Conservation (phyloP, 805 yeast species). For the Barnettozyma siamensis region DNA sequence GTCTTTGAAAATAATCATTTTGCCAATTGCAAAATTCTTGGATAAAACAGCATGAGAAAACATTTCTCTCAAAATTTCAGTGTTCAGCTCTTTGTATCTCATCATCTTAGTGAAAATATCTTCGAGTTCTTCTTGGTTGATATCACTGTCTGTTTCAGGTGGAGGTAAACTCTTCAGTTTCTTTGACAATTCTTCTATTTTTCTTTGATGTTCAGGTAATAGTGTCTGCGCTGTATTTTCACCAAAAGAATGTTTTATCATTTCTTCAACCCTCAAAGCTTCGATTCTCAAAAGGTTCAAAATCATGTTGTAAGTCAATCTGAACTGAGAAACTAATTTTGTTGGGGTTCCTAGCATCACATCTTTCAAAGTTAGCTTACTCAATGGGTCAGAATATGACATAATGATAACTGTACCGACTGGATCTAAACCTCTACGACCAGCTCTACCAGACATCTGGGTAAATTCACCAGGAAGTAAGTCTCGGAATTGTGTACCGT, state of each 20-base stretch:
- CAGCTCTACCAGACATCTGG: slow-evolving; percentile 99
- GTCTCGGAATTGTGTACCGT: slow-evolving; percentile 76
- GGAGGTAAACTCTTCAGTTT: slow-evolving; percentile 35
- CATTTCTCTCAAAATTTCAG: slow-evolving; percentile 42
- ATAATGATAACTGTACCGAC: slow-evolving; percentile 93
- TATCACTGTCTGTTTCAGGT: slow-evolving; percentile 32
- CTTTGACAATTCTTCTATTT: slow-evolving; percentile 47
- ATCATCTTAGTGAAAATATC: slow-evolving; percentile 38
- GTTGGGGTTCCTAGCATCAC: slow-evolving; percentile 88
- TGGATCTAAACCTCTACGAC: slow-evolving; percentile 90
- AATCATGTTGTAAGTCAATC: slow-evolving; percentile 94
- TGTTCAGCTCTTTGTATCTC: slow-evolving; percentile 40
- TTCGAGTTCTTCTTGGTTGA: slow-evolving; percentile 38
- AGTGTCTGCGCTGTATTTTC: slow-evolving; percentile 84
- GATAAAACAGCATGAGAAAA: slow-evolving; percentile 42
- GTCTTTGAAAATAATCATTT: slow-evolving; percentile 55
- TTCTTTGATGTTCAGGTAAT: slow-evolving; percentile 77
- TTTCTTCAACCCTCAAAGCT: slow-evolving; percentile 94
- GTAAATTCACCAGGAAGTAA: slow-evolving; percentile 95
- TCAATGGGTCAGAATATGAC: slow-evolving; percentile 67
- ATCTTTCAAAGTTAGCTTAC: slow-evolving; percentile 57
- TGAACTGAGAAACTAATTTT: slow-evolving; percentile 82
- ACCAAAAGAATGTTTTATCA: slow-evolving; percentile 93
- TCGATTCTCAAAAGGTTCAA: slow-evolving; percentile 86
- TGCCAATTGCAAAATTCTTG: slow-evolving; percentile 45